phyloP scores from a whole-genome alignment of 495 filamentous ascomycete species.

The Aspergillus sclerotiicarbonarius region DNA sequence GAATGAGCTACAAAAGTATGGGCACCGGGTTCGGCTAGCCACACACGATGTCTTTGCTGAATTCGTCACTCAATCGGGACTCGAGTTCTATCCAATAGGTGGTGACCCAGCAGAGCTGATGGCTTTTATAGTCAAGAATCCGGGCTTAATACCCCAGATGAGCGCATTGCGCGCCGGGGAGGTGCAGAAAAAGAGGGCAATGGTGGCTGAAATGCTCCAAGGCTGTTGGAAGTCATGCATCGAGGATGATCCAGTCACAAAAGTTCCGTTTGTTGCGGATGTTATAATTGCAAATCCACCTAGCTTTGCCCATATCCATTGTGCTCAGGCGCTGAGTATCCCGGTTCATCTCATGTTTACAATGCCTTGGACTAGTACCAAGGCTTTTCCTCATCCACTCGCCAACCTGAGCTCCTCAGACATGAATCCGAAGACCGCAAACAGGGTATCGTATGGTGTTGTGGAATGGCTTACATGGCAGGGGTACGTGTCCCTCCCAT shows the following conservation, averaged over 20 bases:
- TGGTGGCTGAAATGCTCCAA: conserved; percentile 60
- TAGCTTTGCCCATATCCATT: conserved; percentile 65
- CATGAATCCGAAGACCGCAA: conserved; percentile 45
- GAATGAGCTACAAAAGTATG: conserved; percentile 43
- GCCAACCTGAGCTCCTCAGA: conserved; percentile 51
- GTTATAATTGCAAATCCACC: conserved; percentile 68
- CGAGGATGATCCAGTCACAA: conserved; percentile 48
- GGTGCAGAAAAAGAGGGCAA: conserved; percentile 40
- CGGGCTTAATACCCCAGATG: conserved; percentile 48
- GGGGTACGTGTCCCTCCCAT: conserved; percentile 38
- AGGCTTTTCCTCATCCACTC: conserved; percentile 56
- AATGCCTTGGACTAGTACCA: conserved; percentile 58
- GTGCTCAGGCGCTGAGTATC: conserved; percentile 58
- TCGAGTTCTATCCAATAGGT: conserved; percentile 65
- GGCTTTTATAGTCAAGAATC: conserved; percentile 60
- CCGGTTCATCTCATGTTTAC: conserved; percentile 68
- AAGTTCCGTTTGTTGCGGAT: conserved; percentile 62
- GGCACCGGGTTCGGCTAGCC: conserved; percentile 58
- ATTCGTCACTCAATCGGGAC: conserved; percentile 52
- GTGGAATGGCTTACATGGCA: conserved; percentile 69
- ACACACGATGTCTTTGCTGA: conserved; percentile 61
- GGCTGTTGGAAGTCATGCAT: conserved; percentile 66
- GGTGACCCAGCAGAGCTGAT: conserved; percentile 63
- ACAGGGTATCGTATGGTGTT: conserved; percentile 58
- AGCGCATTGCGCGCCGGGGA: conserved; percentile 46